Evolutionary conservation across 1,284 basidiomycete genomes (phyloP).

Genomic region (Ceraceosorus guamensis): DNA sequence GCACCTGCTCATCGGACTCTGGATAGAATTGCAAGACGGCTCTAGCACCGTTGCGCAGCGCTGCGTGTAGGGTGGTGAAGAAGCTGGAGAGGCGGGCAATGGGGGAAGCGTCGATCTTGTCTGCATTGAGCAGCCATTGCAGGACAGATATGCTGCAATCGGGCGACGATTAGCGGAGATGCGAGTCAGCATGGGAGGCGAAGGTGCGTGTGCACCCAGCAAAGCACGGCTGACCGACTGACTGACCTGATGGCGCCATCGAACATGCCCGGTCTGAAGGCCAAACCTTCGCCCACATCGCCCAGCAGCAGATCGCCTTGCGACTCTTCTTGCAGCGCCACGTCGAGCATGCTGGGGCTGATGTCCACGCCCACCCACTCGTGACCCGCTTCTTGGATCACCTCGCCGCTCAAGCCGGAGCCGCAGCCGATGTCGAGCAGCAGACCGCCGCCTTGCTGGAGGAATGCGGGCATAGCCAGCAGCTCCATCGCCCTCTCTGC

Average conservation of each 20-base stretch:
- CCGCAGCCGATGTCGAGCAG: constrained; percentile 96
- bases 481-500: constrained; percentile 90
- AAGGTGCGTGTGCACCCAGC: background rate
- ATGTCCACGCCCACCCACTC: constrained; percentile 93
- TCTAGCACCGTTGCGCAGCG: constrained; percentile 80
- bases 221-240: background rate
- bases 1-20: constrained; percentile 44
- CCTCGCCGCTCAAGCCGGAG: constrained; percentile 94
- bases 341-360: constrained; percentile 75
- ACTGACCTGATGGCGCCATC: constrained; percentile 89
- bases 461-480: constrained; percentile 63
- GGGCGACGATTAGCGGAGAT: no score
- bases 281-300: constrained; percentile 52
- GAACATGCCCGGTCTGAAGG: constrained; percentile 90
- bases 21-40: constrained; percentile 63
- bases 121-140: constrained; percentile 97
- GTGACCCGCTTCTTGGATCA: constrained; percentile 88
- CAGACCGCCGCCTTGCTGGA: constrained; percentile 48
- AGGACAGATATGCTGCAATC: constrained; percentile 79
- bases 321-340: constrained; percentile 43
- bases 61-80: constrained; percentile 92
- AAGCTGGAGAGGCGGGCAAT: constrained; percentile 84
- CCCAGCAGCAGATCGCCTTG: constrained; percentile 48
- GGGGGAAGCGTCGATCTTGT: constrained; percentile 84
- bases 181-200: background rate